Evolutionary conservation across 1,284 basidiomycete genomes (phyloP).

Genomic region (Ganoderma lingzhi): DNA sequence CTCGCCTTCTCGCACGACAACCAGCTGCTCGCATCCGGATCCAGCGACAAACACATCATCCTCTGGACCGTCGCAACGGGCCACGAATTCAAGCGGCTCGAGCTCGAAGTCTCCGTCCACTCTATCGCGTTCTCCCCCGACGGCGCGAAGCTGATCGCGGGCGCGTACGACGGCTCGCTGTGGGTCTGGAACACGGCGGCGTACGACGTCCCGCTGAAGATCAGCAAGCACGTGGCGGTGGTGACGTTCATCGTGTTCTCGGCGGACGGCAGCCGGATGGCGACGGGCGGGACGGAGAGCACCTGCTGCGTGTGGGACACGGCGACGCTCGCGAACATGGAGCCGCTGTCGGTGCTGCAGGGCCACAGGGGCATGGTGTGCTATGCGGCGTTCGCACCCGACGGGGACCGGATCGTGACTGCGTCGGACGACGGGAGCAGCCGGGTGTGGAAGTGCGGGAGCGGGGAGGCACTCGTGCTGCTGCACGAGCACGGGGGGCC

Average conservation of each 20-base stretch:
- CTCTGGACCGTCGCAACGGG: conserved; percentile 30
- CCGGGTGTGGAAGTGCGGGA: conserved; percentile 28
- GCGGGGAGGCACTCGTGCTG: conserved; percentile 17
- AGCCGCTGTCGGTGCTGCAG: conserved; percentile 15
- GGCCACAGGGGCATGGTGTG: conserved; percentile 32
- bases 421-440: conserved; percentile 29
- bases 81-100: conserved; percentile 7
- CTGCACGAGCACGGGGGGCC: conserved; percentile 28
- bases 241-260: conserved; percentile 37
- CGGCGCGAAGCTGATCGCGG: conserved; percentile 34
- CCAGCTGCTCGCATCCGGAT: conserved; percentile 30
- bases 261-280: conserved; percentile 28
- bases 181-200: conserved; percentile 36
- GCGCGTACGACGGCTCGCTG: conserved; percentile 33
- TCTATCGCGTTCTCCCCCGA: conserved; percentile 36
- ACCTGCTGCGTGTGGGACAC: conserved; percentile 33
- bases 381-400: conserved; percentile 35
- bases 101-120: conserved; percentile 24
- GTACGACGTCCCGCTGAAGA: conserved; percentile 11
- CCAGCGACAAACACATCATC: conserved; percentile 29
- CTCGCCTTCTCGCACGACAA: conserved; percentile 18
- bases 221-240: conserved; percentile 28
- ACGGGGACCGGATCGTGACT: conserved; percentile 33
- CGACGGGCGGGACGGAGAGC: conserved; percentile 32
- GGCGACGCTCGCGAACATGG: conserved; percentile 8